A percentile compares a stretch with the other conserved stretches of the same genome.
These are phyloP conservation scores for Botryotinia convoluta DNA, from an alignment of 2,329 filamentous ascomycete genomes.

Conservation along the genomic window DNA sequence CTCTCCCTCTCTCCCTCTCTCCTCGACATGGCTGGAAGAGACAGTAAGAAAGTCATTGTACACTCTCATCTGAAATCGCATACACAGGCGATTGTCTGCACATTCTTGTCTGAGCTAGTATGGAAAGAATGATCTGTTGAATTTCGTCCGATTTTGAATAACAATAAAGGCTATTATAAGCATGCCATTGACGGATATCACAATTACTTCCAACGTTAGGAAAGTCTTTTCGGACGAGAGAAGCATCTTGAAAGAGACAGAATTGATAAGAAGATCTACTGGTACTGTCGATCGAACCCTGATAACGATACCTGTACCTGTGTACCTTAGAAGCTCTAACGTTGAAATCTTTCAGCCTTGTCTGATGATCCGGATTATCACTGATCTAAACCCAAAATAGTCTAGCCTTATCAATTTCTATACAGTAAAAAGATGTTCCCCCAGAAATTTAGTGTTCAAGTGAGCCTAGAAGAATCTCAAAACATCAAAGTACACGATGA, in stretches of 20 bases:
- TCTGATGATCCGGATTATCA: background rate
- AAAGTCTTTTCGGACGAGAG: background rate
- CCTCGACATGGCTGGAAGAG: background rate
- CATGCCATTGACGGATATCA: background rate
- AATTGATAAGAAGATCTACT: background rate
- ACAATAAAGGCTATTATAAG: no score
- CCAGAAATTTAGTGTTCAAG: background rate
- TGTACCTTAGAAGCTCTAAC: background rate
- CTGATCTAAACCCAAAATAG: background rate
- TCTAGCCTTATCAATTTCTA: background rate
- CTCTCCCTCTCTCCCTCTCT: background rate
- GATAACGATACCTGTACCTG: background rate
- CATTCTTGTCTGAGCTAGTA: background rate
- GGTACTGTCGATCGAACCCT: background rate
- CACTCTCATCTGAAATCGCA: background rate
- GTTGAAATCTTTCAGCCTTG: background rate
- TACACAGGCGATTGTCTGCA: background rate
- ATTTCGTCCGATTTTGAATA: background rate
- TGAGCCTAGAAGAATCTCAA: slow-evolving; percentile 4
- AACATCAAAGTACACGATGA: slow-evolving; percentile 2
- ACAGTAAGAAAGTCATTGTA: background rate
- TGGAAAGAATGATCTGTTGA: background rate
- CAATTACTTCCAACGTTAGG: background rate
- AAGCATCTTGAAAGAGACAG: background rate
- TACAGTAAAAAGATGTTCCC: background rate